A percentile compares a stretch with the other conserved stretches of the same genome.
Evolutionary conservation across 139 green algal genomes (phyloP).

Genomic region (Chlorella vulgaris): DNA sequence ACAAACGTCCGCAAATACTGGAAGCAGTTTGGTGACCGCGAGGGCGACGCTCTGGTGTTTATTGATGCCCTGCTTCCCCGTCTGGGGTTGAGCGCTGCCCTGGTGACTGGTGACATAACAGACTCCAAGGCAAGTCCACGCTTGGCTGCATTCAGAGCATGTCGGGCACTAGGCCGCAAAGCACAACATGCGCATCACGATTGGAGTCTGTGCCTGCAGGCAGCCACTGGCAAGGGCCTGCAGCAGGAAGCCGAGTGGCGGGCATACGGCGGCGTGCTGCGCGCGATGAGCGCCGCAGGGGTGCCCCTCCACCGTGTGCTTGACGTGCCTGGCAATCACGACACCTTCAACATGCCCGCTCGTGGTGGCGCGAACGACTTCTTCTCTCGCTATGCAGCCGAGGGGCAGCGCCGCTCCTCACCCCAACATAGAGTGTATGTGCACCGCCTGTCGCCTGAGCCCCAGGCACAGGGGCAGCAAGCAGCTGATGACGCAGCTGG

Average conservation of each 20-base stretch:
- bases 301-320: constrained; percentile 1
- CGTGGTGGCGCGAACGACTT: constrained; percentile 48
- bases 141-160: no score
- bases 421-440: constrained; percentile 26
- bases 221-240: constrained; percentile 22
- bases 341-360: constrained; percentile 66
- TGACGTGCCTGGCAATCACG: constrained; percentile 65
- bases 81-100: constrained; percentile 33
- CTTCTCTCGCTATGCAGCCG: constrained; percentile 45
- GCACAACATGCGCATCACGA: no score
- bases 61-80: constrained; percentile 30
- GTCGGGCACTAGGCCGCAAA: no score
- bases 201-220: constrained; percentile 24
- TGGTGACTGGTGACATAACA: constrained; percentile 68
- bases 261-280: constrained; percentile 31
- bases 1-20: constrained; percentile 36
- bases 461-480: neutral
- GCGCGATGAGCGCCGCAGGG: constrained; percentile 7
- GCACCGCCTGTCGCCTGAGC: constrained; percentile 18
- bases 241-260: constrained; percentile 63
- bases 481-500: neutral
- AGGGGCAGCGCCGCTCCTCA: constrained; percentile 34
- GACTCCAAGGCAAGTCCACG: constrained; percentile 51
- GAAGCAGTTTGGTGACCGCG: constrained; percentile 49
- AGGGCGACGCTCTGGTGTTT: constrained; percentile 52